phyloP scores from a whole-genome alignment of 805 yeast genomes.

The Wickerhamiella musiphila region DNA sequence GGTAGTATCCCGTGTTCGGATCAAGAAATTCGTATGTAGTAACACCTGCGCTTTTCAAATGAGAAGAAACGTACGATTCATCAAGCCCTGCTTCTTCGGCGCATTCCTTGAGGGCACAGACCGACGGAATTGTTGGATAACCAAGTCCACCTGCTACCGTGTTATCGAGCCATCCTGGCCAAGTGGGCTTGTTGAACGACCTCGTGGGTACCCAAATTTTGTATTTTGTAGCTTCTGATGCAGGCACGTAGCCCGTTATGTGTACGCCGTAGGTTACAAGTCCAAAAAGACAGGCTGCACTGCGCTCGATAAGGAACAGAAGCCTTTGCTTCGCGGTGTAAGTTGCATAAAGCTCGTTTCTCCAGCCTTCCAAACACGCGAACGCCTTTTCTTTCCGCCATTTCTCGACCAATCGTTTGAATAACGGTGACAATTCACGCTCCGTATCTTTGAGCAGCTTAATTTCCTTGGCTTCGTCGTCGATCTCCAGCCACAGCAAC shows the following conservation, averaged over 20 bases:
- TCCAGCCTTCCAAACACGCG: constrained; percentile 37
- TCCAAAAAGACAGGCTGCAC: constrained; percentile 67
- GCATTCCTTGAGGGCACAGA: constrained; percentile 73
- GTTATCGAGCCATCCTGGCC: constrained; percentile 81
- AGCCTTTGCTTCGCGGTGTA: constrained; percentile 38
- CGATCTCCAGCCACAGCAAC: constrained; percentile 5
- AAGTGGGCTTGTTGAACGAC: constrained; percentile 62
- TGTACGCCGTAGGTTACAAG: constrained; percentile 85
- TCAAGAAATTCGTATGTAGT: constrained; percentile 35
- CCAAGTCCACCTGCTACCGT: constrained; percentile 94
- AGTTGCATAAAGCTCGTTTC: constrained; percentile 65
- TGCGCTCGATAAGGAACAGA: constrained; percentile 61
- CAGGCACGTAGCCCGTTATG: constrained; percentile 57
- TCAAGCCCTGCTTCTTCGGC: constrained; percentile 78
- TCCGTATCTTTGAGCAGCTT: constrained; percentile 1
- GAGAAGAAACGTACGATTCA: constrained; percentile 30
- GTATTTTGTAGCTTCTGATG: constrained; percentile 18
- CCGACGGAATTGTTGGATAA: constrained; percentile 53
- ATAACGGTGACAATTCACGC: constrained; percentile 3
- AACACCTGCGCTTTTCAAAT: constrained; percentile 40
- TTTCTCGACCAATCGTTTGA: constrained; percentile 9
- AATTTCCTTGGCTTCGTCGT: constrained; percentile 1
- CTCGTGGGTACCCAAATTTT: constrained; percentile 73
- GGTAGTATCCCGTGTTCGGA: constrained; percentile 36
- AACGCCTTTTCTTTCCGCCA: constrained; percentile 16